Evolutionary conservation across 2,329 filamentous ascomycete genomes (phyloP), one percentile per base, ranked within the genome.

Genomic region (Phialophora tarda): DNA sequence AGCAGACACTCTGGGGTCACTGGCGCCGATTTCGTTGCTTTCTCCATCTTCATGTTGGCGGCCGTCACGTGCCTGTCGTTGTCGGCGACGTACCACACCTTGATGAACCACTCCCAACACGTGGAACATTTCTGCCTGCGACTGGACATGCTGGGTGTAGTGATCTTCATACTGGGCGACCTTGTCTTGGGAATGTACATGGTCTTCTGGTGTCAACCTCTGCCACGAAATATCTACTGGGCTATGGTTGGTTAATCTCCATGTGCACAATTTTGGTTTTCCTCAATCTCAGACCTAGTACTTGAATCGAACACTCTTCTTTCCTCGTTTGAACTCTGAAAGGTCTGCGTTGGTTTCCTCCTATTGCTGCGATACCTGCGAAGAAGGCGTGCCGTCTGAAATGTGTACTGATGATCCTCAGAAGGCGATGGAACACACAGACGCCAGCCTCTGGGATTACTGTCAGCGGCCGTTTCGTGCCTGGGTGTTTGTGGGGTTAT

Each of bases 261-360:
- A 24, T 50, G n/a, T 41, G 61, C 53, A 57, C 55, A 55, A 11
- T 41, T 62, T 62, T 44, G 48, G 24, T 21, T 62, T 61, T 44
- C 47, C 23, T 54, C 47, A 55, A 55, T 62, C 59, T 54, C n/a
- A 55, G 21, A 55, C 28, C n/a, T 44, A 30, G 30, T 41, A 54
- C 21, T 41, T 55, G 30, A 62, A 30, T 34, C 58, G 57, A 57
- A 58, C 34, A 38, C 23, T 44, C 51, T 17, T 50, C 6, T 2
- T 8, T 30, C 28, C 28, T 8, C 7, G 28, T 7, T 24, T 34
- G 57, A 51, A 50, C n/a, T 23, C 3, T 50, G 47, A 21, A 59
- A 32, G 79, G 79, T 0, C 74, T 85, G 14, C 77, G 83, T 0
- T 76, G 84, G 21, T 80, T 77, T 68, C 80, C 82, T 1, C 81